phyloP scores from a whole-genome alignment of 1,284 basidiomycete species.

The Trichosporon sp. region DNA sequence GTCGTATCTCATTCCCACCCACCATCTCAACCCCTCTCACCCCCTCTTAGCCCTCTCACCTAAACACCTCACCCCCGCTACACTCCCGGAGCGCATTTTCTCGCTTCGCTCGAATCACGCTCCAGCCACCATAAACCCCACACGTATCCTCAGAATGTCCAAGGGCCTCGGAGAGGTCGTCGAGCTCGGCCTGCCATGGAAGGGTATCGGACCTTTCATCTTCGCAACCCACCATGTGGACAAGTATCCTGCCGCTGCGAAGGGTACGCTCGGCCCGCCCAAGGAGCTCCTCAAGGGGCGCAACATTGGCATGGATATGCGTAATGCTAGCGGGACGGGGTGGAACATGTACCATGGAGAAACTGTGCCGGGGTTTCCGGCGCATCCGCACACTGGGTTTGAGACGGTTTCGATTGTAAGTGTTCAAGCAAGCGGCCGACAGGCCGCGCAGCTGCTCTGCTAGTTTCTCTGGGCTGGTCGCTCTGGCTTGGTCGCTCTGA shows the following conservation, averaged over 20 bases:
- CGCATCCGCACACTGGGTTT: conserved; percentile 16
- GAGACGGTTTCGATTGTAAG: conserved; percentile 12
- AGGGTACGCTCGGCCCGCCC: conserved; percentile 6
- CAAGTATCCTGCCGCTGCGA: conserved; percentile 6
- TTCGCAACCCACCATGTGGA: conserved; percentile 14
- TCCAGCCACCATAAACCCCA: neutral
- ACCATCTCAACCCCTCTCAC: neutral
- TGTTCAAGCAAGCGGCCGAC: neutral
- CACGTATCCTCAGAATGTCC: neutral
- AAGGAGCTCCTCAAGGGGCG: conserved; percentile 9
- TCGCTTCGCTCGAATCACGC: no score
- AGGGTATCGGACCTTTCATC: conserved; percentile 14
- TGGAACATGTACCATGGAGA: conserved; percentile 21
- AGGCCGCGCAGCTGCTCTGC: neutral
- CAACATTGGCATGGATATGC: conserved; percentile 12
- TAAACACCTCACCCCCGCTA: no score
- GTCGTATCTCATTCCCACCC: neutral
- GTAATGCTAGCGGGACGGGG: neutral
- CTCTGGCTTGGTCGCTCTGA: no score
- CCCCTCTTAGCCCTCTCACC: no score
- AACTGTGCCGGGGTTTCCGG: conserved; percentile 13
- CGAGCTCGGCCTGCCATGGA: conserved; percentile 1
- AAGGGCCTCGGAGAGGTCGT: conserved; percentile 6
- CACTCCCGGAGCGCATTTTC: no score
- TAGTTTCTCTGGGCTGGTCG: no score